Base-by-base conservation (phyloP, 352 stramenopile species). In the Albugo candida region DNA sequence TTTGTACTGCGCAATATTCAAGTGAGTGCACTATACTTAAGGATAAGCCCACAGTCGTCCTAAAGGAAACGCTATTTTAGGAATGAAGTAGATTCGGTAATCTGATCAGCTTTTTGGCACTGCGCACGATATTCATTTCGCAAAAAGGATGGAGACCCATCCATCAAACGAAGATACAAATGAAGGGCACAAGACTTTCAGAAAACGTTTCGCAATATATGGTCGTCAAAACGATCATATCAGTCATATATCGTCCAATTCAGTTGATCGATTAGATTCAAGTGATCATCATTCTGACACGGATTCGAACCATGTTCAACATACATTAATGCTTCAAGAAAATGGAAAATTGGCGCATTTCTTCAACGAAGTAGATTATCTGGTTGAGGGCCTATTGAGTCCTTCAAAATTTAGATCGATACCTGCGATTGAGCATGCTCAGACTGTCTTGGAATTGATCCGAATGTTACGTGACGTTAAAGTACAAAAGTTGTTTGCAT, bases 331-430 rank as follows among this genome's bases (percentile, higher is more conserved):
- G n/a, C 58, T 85, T 13, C 67, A 83, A 54, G 63, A 75, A 44
- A 68, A 81, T 47, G 70, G 70, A 47, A 48, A 58, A 37, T 58
- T 83, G 2, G 55, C 60, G 38, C 50, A 61, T 11, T 64, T 62
- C 13, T 31, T 83, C 47, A 69, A 78, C 49, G 64, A 81, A 27
- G 52, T 81, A 21, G 49, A 56, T 40, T 81, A 83, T 57, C 59
- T 70, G n/a, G 46, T 85, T 36, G 65, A 78, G 40, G 73, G 66
- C 6, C 50, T 84, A 4, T 31, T 74, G n/a, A 38, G 47, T 8
- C 3, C 3, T 19, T 8, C 21, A 20, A 17, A 1, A 5, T 47
- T 34, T 13, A 18, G 31, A 11, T 41, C 27, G 38, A 54, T 47
- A 11, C 17, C 12, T 49, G 18, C 34, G 41, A 21, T 41, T 19